phyloP scores from a whole-genome alignment of 768 basidiomycete species.

The Rhodotorula graminis region DNA sequence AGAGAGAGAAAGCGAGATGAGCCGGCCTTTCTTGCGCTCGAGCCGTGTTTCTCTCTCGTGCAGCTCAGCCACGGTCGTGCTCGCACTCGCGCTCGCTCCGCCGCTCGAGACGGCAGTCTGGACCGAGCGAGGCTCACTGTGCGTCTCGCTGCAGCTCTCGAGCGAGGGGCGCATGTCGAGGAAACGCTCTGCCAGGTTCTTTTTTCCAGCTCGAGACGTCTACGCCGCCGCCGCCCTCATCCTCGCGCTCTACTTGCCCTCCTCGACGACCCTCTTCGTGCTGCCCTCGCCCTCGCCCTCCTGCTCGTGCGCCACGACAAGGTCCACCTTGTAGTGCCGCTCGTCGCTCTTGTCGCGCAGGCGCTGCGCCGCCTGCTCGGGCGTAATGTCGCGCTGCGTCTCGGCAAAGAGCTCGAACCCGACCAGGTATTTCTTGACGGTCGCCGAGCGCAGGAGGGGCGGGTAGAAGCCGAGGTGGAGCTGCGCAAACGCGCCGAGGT shows the following conservation, averaged over 20 bases:
- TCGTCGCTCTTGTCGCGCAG: constrained; percentile 46
- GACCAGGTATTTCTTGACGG: constrained; percentile 80
- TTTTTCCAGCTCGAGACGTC: neutral
- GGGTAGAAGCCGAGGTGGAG: constrained; percentile 83
- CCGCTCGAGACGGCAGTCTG: too few species aligned
- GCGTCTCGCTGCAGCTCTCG: too few species aligned
- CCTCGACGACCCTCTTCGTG: neutral
- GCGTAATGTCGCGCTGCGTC: constrained; percentile 79
- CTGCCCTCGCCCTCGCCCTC: neutral
- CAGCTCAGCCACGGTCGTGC: too few species aligned
- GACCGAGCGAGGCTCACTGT: too few species aligned
- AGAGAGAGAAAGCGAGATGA: too few species aligned
- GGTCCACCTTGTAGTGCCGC: constrained; percentile 57
- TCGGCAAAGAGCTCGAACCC: constrained; percentile 93
- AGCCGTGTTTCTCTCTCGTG: too few species aligned
- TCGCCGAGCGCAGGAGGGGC: constrained; percentile 73
- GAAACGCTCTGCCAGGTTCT: too few species aligned
- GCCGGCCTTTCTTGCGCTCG: too few species aligned
- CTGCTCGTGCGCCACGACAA: too few species aligned
- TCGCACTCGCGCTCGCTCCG: too few species aligned
- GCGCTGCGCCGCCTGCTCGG: constrained; percentile 71
- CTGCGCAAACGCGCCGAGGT: constrained; percentile 58
- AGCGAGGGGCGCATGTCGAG: too few species aligned
- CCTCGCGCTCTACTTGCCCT: neutral
- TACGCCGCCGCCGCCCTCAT: too few species aligned